Evolutionary conservation across 2,329 filamentous ascomycete genomes (phyloP), one percentile per base, ranked within the genome.

Genomic region (Aureobasidium vineae): DNA sequence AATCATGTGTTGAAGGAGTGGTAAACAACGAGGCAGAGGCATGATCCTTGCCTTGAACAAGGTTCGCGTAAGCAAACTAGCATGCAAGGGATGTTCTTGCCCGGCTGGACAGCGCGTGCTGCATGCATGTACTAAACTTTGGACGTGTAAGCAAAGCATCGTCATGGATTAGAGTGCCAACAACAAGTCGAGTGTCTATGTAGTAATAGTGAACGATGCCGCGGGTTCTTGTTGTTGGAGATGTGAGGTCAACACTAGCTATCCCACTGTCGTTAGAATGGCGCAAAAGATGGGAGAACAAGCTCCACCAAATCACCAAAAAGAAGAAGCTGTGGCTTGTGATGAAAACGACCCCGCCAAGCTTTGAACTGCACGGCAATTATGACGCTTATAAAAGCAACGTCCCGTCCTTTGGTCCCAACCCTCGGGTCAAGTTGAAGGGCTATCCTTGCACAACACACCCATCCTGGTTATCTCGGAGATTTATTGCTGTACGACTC

Each of bases 1-100:
- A 33, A 33, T 23, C 54, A 45, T 59, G 38, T 31, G 40, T 33
- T 21, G 8, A 16, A 13, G 11, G 19, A 45, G 26, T 43, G 26
- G 19, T 47, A 59, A 45, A 59, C 40, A 49, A 38, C 41, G 45
- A 36, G 57, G 43, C 57, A 61, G 31, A 40, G n/a, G 41, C 50
- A 54, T 54, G 11, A 61, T 26, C 43, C 57, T 61, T 47, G 41
- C 57, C 43, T 59, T 33, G 38, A 43, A 61, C 57, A 47, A 47
- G 41, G 57, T 47, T 61, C 57, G 43, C 43, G 41, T 47, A 49
- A 49, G 57, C 43, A 47, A n/a, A 49, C 4, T 40, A 49, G 31
- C n/a, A 47, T 61, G 57, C 57, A 61, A 61, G 57, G 57, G 31
- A 36, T 49, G 57, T n/a, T 36, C 57, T 61, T 59, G 40, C 54